Base-by-base conservation (phyloP, 2,329 filamentous ascomycete genomes). In the Aspergillus phoenicis region DNA sequence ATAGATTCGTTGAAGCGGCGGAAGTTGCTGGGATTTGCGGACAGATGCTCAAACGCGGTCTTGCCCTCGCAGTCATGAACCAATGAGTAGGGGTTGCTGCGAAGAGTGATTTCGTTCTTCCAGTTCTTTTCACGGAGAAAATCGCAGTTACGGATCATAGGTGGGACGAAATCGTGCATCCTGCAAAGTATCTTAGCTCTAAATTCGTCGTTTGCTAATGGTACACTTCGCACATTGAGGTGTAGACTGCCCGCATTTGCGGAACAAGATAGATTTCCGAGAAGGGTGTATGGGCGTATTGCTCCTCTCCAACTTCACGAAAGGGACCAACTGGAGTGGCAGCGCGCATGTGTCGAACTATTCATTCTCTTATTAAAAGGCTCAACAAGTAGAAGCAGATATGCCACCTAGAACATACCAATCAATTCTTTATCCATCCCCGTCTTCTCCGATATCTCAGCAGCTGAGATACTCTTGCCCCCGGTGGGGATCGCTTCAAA, bases 311-410 rank as follows among this genome's bases (percentile, higher is more conserved):
- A 2, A 55, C 56, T 36, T 68, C 66, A 6, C 24, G 57, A 58
- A 68, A 68, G 5, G 66, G 66, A 4, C 66, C 66, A 4, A 59
- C 4, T 15, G 64, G 59, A 1, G 66, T 68, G 10, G 61, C 56
- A 2, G 59, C 59, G 7, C 66, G 62, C 66, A 68, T 68, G 5
- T 66, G 60, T 10, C 66, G 64, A n/a, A 68, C 66, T 68, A 11
- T 48, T 13, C 4, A 13, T 13, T 20, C 4, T 11, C 41, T 45
- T 24, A 11, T 53, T 28, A 53, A 10, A 17, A 5, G 39, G 3
- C 11, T n/a, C 39, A 20, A 49, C 13, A 5, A 20, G 39, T 15
- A 6, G 1, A 52, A 11, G 10, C 8, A 28, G n/a, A 8, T 33
- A 24, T 20, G n/a, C 3, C 10, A 28, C 5, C 11, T 8, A 20